Conservation (phyloP, 1,139 yeast species). For the Saccharomyces pastorianus region DNA sequence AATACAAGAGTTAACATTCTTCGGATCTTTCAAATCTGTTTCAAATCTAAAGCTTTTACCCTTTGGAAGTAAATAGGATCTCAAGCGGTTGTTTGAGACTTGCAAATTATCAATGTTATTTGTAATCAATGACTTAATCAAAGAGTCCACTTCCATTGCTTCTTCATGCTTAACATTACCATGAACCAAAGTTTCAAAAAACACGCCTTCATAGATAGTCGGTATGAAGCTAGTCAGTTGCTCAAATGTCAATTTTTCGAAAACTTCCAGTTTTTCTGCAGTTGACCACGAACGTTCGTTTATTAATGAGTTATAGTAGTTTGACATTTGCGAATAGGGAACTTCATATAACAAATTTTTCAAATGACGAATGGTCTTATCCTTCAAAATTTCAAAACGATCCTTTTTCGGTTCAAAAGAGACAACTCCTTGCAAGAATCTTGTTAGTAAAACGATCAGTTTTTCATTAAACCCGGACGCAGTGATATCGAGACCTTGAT, state of each 20-base stretch:
- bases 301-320: conserved; percentile 50
- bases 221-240: conserved; percentile 44
- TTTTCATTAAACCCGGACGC: conserved; percentile 82
- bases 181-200: conserved; percentile 62
- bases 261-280: conserved; percentile 52
- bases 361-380: conserved; percentile 51
- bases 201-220: conserved; percentile 39
- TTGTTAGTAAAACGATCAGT: conserved; percentile 50
- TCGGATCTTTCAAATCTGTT: conserved; percentile 48
- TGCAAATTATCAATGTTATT: conserved; percentile 20
- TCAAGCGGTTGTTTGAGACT: conserved; percentile 38
- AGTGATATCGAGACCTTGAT: conserved; percentile 63
- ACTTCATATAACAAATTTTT: conserved; percentile 65
- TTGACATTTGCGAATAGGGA: conserved; percentile 70
- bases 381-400: conserved; percentile 61
- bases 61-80: conserved; percentile 44
- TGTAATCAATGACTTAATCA: conserved; percentile 32
- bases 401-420: conserved; percentile 46
- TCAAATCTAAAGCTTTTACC: conserved; percentile 44
- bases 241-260: conserved; percentile 42
- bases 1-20: conserved; percentile 77
- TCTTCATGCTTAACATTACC: conserved; percentile 64
- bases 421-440: conserved; percentile 48
- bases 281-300: conserved; percentile 65
- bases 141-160: conserved; percentile 43